These are phyloP conservation scores for Pichia norvegensis DNA, from an alignment of 1,139 yeast species.

Conservation along the genomic window DNA sequence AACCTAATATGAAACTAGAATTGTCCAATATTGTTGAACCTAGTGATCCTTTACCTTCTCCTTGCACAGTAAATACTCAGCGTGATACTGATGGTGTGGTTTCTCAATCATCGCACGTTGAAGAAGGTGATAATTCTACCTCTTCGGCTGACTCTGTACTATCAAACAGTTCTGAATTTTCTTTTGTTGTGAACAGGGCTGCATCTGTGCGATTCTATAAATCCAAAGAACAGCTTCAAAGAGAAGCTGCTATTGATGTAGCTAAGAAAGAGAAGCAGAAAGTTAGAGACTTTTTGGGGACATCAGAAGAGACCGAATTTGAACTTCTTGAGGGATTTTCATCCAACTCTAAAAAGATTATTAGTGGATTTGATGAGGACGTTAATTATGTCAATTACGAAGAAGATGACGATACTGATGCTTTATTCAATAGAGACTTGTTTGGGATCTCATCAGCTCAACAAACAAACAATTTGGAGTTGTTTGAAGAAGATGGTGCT, in stretches of 20 bases:
- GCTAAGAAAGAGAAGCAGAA: conserved; percentile 11
- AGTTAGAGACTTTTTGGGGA: conserved; percentile 25
- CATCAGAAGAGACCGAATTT: conserved; percentile 20
- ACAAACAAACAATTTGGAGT: neutral
- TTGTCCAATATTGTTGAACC: conserved; percentile 2
- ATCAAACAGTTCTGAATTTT: conserved; percentile 35
- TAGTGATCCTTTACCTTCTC: conserved; percentile 10
- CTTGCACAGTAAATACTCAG: conserved; percentile 1
- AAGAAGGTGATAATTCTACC: neutral
- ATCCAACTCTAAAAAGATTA: neutral
- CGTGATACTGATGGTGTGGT: too few species aligned
- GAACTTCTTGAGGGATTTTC: conserved; percentile 25
- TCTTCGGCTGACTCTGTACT: neutral
- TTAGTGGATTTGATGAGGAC: conserved; percentile 41
- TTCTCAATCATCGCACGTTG: neutral
- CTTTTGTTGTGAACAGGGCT: conserved; percentile 48
- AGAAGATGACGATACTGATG: conserved; percentile 36
- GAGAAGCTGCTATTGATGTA: conserved; percentile 18
- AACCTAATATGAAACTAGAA: neutral
- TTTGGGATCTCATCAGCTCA: conserved; percentile 19
- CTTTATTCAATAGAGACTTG: conserved; percentile 32
- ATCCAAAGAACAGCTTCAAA: conserved; percentile 30
- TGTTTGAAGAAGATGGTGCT: neutral
- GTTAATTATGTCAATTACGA: conserved; percentile 38
- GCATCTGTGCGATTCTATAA: conserved; percentile 51